Conservation (phyloP, 1,284 basidiomycete genomes). For the Porodaedalea pini region DNA sequence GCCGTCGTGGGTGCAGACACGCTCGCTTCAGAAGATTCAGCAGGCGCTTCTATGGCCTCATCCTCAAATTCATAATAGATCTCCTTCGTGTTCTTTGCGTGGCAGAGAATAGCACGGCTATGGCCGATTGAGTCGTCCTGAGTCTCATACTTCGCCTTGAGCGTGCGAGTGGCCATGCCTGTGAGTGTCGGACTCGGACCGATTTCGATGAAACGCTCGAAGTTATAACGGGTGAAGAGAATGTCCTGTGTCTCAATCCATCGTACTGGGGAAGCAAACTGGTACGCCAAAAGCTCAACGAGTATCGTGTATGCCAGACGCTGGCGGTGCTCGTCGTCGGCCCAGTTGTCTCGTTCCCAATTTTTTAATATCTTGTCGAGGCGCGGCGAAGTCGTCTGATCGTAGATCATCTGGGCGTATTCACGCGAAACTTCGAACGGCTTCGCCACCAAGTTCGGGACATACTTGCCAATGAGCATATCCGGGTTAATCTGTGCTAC, state of each 20-base stretch:
- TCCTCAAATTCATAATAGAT: conserved; percentile 99
- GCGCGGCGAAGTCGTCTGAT: conserved; percentile 90
- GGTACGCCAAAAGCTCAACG: conserved; percentile 94
- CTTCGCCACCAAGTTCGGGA: conserved; percentile 94
- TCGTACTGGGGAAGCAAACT: conserved; percentile 92
- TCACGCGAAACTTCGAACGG: conserved; percentile 89
- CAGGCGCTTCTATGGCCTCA: conserved; percentile 55
- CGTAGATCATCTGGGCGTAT: conserved; percentile 93
- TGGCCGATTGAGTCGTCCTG: conserved; percentile 84
- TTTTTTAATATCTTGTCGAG: conserved; percentile 89
- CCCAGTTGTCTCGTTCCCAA: conserved; percentile 95
- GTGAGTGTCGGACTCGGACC: conserved; percentile 95
- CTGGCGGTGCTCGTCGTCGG: conserved; percentile 75
- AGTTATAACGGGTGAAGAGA: conserved; percentile 85
- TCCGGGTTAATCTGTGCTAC: conserved; percentile 87
- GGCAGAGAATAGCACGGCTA: conserved; percentile 83
- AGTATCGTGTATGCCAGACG: conserved; percentile 93
- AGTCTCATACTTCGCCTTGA: conserved; percentile 94
- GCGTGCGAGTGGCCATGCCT: conserved; percentile 92
- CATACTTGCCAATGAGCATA: conserved; percentile 90
- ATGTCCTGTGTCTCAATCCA: conserved; percentile 99
- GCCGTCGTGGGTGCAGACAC: conserved; percentile 42
- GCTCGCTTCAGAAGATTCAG: conserved; percentile 39
- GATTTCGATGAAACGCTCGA: conserved; percentile 93
- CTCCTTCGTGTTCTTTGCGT: conserved; percentile 93